Conservation (phyloP, 768 basidiomycete species). For the Mycena leptocephala region DNA sequence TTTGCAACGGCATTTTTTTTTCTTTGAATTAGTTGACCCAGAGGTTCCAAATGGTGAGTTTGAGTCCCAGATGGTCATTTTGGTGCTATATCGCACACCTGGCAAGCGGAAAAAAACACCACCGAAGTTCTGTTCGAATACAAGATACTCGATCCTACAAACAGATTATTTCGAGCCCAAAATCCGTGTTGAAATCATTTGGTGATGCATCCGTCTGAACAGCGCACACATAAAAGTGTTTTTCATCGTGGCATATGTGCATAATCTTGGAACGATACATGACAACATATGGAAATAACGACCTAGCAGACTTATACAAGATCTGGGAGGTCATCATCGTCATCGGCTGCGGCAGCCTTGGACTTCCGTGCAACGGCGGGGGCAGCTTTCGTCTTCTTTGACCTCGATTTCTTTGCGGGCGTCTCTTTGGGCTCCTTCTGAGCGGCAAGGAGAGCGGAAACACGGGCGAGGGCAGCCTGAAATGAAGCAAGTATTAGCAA, state of each 20-base stretch:
- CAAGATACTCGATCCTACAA: too few species aligned
- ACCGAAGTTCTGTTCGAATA: too few species aligned
- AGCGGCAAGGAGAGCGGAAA: conserved; percentile 78
- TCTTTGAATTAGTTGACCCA: too few species aligned
- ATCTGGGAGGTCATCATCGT: conserved; percentile 35
- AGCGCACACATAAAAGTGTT: too few species aligned
- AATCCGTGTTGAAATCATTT: too few species aligned
- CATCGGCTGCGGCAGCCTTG: conserved; percentile 24
- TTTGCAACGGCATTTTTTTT: too few species aligned
- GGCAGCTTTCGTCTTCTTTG: conserved; percentile 70
- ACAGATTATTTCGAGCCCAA: too few species aligned
- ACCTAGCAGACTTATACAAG: conserved; percentile 21
- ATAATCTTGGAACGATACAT: conserved; percentile 8
- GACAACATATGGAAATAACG: conserved; percentile 11
- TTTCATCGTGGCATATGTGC: conserved; percentile 7
- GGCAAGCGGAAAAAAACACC: too few species aligned
- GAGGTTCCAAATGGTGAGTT: too few species aligned
- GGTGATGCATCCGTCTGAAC: too few species aligned
- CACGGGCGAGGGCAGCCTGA: conserved; percentile 84
- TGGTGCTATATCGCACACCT: too few species aligned
- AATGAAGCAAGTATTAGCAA: conserved; percentile 47
- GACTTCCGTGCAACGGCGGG: conserved; percentile 34
- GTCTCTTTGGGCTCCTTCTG: conserved; percentile 81
- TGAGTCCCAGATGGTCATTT: too few species aligned
- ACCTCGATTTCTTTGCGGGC: conserved; percentile 81